Evolutionary conservation across 2,329 filamentous ascomycete genomes (phyloP).

Genomic region (Ceratocystis albifundus): DNA sequence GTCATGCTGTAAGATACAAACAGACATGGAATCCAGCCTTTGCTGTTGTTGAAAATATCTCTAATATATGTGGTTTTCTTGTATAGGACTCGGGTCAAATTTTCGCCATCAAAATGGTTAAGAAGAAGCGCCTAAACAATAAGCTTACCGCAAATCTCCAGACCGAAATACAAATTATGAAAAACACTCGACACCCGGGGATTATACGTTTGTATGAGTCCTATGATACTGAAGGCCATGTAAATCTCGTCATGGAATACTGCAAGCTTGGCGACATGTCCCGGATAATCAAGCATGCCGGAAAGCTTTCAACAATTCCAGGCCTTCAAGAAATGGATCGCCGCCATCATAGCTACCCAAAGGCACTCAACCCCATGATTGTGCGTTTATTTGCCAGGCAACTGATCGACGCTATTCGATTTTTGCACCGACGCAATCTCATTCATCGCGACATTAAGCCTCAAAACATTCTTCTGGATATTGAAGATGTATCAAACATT

Average conservation of each 20-base stretch:
- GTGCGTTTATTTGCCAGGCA: constrained; percentile 94
- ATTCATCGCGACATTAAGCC: constrained; percentile 97
- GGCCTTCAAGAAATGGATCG: constrained; percentile 81
- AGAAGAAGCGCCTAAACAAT: constrained; percentile 78
- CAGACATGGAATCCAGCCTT: not conserved
- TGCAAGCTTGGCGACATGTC: constrained; percentile 92
- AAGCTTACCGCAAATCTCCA: constrained; percentile 95
- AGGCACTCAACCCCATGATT: constrained; percentile 92
- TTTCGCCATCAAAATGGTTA: constrained; percentile 87
- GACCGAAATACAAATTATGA: constrained; percentile 89
- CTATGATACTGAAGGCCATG: constrained; percentile 72
- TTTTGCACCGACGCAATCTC: constrained; percentile 71
- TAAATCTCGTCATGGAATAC: constrained; percentile 98
- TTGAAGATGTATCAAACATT: constrained; percentile 46
- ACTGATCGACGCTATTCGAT: constrained; percentile 80
- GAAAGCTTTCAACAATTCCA: constrained; percentile 65
- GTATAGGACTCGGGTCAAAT: constrained; percentile 12
- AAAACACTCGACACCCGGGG: constrained; percentile 85
- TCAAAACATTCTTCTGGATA: constrained; percentile 70
- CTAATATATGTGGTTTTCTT: not conserved
- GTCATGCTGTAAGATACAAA: constrained; percentile 16
- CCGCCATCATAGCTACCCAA: constrained; percentile 78
- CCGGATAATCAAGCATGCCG: constrained; percentile 88
- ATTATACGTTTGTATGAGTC: constrained; percentile 95
- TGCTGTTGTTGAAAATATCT: not conserved